Evolutionary conservation across 257 asterid species (phyloP).

Genomic region (Dorcoceras hygrometricum): DNA sequence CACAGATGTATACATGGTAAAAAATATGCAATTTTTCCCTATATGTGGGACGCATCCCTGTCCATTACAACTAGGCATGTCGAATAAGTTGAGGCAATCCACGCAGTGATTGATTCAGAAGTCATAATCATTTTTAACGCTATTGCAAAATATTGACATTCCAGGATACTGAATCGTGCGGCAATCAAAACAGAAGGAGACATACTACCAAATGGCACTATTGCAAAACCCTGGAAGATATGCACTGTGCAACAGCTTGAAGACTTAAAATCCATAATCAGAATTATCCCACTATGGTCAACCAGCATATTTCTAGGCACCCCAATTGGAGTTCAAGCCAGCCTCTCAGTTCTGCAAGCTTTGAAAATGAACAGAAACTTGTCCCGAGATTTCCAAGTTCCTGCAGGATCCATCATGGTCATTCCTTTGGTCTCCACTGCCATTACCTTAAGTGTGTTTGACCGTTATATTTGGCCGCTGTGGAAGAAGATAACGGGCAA

Average conservation of each 20-base stretch:
- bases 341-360: conserved; percentile 43
- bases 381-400: conserved; percentile 29
- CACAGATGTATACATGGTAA: too few species aligned
- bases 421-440: conserved; percentile 30
- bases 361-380: conserved; percentile 38
- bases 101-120: too few species aligned
- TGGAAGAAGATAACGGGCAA: conserved; percentile 14
- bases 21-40: too few species aligned
- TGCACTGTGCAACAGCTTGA: conserved; percentile 45
- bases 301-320: conserved; percentile 36
- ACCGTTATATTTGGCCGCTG: conserved; percentile 24
- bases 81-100: too few species aligned
- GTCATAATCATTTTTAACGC: too few species aligned
- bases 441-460: conserved; percentile 17
- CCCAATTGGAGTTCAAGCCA: conserved; percentile 39
- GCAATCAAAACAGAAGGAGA: conserved; percentile 38
- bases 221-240: conserved; percentile 34
- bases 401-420: conserved; percentile 38
- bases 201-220: conserved; percentile 23
- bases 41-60: too few species aligned
- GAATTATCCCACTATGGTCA: conserved; percentile 43
- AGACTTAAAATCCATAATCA: conserved; percentile 38
- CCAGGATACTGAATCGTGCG: conserved; percentile 39
- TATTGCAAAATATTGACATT: too few species aligned
- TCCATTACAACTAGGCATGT: background rate